Evolutionary conservation across 768 basidiomycete species (phyloP), one percentile per base, ranked within the genome.

Genomic region (Suillus spraguei): DNA sequence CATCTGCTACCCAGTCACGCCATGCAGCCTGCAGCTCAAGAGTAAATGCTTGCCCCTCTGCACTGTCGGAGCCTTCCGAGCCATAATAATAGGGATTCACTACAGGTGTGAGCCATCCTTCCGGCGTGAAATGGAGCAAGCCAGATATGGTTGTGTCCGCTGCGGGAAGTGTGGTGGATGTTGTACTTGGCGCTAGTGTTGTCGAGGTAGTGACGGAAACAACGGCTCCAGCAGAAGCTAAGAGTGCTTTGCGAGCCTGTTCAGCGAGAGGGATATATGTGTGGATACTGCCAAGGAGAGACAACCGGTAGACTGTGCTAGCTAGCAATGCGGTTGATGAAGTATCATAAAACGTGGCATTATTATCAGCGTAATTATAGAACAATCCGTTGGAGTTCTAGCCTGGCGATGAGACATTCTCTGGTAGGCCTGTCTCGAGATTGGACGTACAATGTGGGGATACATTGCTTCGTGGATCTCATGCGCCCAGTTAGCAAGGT

Each of bases 31-130:
- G 81, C 76, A 95, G 80, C 69, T 87, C 81, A 6, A 95, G 72
- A 13, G 91, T 85, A 73, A 96, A 96, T 8, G 90, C 91, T 76
- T 95, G 82, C 0, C 82, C 87, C 73, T 96, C 94, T 2, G 94
- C 84, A 64, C 89, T 91, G 22, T 84, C 24, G 0, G 74, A 63
- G 0, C 90, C 88, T 64, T 83, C 63, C 2, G 65, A 13, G 0
- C 78, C 77, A 68, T 81, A 87, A 2, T 78, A 71, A 60, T 89
- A 72, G 0, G 94, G 94, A 69, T 96, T 80, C 4, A 91, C 91
- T 20, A 94, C 92, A 6, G 91, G 91, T 6, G 77, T 79, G 32
- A 94, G 75, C 87, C 89, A 91, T 3, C 91, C 88, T 44, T 86
- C 77, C 10, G 65, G n/a, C 0, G 81, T 81, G 65, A 91, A 82